Percentiles rank a stretch among this genome's conserved stretches.
Evolutionary conservation across 345 rosid species (phyloP).

Genomic region (Citrus unshiu): DNA sequence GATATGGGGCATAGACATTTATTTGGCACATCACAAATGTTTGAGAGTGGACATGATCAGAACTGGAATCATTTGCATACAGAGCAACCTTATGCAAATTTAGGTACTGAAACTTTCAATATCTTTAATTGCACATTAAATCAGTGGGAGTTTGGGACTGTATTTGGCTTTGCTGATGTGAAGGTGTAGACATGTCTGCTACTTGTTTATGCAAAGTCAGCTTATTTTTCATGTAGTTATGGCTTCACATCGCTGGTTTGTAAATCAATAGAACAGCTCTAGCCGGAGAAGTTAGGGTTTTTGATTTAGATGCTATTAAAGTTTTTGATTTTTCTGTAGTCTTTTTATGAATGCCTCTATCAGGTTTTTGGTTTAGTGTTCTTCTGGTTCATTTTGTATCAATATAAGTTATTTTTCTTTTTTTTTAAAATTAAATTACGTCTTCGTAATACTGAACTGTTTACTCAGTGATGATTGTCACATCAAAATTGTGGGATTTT

Average conservation of each 20-base stretch:
- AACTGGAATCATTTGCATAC: slow-evolving; percentile 58
- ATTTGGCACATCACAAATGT: slow-evolving; percentile 43
- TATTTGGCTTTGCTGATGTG: neutral
- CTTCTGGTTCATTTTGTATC: neutral
- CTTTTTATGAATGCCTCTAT: neutral
- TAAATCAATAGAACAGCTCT: too few species aligned
- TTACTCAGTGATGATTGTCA: neutral
- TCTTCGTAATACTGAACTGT: neutral
- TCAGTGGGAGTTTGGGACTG: slow-evolving; percentile 8
- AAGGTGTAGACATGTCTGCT: slow-evolving; percentile 3
- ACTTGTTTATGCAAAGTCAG: neutral
- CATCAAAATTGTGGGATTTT: neutral
- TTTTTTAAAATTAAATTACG: too few species aligned
- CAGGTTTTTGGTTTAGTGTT: neutral
- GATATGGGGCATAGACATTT: slow-evolving; percentile 66
- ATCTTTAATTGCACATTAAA: neutral
- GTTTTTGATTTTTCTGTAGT: neutral
- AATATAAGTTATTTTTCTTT: too few species aligned
- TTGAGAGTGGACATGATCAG: slow-evolving; percentile 62
- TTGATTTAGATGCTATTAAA: neutral
- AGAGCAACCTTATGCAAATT: slow-evolving; percentile 50
- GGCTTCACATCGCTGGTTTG: neutral
- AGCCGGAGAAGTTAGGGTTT: neutral
- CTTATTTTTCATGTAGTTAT: neutral
- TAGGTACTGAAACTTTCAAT: slow-evolving; percentile 36